Evolutionary conservation across 768 basidiomycete genomes (phyloP).

Genomic region (Mycena filopes): DNA sequence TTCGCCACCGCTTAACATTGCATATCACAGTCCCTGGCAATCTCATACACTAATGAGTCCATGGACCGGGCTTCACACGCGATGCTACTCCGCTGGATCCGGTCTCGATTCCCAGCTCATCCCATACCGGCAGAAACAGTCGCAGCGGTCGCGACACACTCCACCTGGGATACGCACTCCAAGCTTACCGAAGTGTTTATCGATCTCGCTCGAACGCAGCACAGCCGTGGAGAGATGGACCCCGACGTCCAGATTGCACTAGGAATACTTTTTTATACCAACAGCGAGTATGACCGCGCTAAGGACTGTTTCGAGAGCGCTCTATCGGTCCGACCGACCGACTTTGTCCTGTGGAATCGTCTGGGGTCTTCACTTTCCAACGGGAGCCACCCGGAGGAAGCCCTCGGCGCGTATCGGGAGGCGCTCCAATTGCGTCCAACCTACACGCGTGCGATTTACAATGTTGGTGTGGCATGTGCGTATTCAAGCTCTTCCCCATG

Average conservation of each 20-base stretch:
- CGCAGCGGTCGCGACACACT: constrained; percentile 61
- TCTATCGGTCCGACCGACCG: constrained; percentile 83
- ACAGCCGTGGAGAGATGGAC: constrained; percentile 75
- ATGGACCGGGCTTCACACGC: constrained; percentile 88
- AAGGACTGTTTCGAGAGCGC: constrained; percentile 96
- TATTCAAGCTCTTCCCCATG: constrained; percentile 32
- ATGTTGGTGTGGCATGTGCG: constrained; percentile 97
- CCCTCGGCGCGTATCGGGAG: constrained; percentile 88
- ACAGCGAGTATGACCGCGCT: constrained; percentile 85
- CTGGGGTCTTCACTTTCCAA: constrained; percentile 95
- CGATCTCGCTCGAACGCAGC: constrained; percentile 83
- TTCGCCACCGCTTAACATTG: not conserved
- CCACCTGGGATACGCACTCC: constrained; percentile 86
- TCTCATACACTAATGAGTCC: constrained; percentile 95
- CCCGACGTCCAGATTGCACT: constrained; percentile 94
- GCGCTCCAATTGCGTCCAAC: constrained; percentile 92
- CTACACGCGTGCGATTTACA: constrained; percentile 97
- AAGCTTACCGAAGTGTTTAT: constrained; percentile 88
- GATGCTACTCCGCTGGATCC: constrained; percentile 88
- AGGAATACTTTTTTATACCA: constrained; percentile 93
- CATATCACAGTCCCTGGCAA: constrained; percentile 81
- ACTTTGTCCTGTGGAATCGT: constrained; percentile 96
- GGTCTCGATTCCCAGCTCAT: constrained; percentile 68
- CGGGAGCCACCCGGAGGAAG: constrained; percentile 93
- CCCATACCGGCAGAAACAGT: constrained; percentile 66